Evolutionary conservation across 116 monocot species (phyloP).

Genomic region (Phalaenopsis hybrid): DNA sequence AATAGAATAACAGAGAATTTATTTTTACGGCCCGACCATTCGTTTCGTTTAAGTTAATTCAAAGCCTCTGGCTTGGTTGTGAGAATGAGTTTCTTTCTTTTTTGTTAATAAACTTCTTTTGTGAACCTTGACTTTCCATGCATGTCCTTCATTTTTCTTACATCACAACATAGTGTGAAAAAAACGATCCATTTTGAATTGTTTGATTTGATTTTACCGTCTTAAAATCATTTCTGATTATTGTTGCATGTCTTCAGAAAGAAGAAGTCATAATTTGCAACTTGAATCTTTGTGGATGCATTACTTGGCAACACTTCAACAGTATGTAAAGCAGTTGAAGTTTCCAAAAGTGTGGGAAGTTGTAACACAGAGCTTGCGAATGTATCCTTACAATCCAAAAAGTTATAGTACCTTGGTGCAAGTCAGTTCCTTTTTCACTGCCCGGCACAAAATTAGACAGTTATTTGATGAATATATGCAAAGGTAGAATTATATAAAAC

Average conservation of each 20-base stretch:
- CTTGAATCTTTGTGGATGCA: slow-evolving; percentile 60
- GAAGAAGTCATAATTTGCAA: slow-evolving; percentile 53
- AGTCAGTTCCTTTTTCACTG: slow-evolving; percentile 45
- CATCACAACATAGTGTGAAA: background rate
- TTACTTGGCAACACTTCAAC: slow-evolving; percentile 49
- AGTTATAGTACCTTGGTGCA: slow-evolving; percentile 38
- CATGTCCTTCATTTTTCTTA: background rate
- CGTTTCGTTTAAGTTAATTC: too few relatives aligned
- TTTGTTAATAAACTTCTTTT: background rate
- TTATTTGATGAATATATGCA: slow-evolving; percentile 55
- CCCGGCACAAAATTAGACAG: slow-evolving; percentile 56
- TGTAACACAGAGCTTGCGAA: slow-evolving; percentile 48
- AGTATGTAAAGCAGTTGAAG: slow-evolving; percentile 40
- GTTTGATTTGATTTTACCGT: slow-evolving; percentile 7
- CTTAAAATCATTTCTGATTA: slow-evolving; percentile 6
- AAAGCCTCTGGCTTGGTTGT: too few relatives aligned
- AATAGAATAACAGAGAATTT: too few relatives aligned
- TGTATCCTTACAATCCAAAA: slow-evolving; percentile 77
- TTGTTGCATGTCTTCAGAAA: slow-evolving; percentile 30
- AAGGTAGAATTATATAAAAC: slow-evolving; percentile 39
- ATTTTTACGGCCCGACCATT: too few relatives aligned
- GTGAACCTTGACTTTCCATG: background rate
- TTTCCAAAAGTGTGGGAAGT: slow-evolving; percentile 52
- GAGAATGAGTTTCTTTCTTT: background rate
- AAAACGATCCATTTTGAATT: background rate